These are phyloP conservation scores for Cladorrhinum samala DNA, from an alignment of 495 filamentous ascomycete species.

Conservation along the genomic window DNA sequence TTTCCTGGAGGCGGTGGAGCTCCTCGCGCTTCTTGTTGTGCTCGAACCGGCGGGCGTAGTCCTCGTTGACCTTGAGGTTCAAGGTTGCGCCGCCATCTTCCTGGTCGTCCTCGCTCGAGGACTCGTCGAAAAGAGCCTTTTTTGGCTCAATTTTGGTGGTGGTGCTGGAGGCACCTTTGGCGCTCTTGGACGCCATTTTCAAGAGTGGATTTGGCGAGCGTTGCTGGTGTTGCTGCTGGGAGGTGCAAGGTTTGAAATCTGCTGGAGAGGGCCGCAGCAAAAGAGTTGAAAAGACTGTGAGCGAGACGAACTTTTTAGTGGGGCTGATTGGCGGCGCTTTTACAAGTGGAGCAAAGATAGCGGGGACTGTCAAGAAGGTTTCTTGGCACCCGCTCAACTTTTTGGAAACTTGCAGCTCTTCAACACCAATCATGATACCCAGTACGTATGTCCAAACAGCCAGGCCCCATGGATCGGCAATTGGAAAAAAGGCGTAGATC, in stretches of 20 bases:
- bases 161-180: conserved; percentile 9
- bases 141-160: conserved; percentile 10
- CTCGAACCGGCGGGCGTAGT: conserved; percentile 85
- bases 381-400: background rate
- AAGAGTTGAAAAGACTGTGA: background rate
- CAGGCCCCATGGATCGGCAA: too few species aligned
- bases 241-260: background rate
- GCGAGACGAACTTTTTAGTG: conserved; percentile 24
- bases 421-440: too few species aligned
- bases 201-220: background rate
- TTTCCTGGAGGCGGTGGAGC: conserved; percentile 78
- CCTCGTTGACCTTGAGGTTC: conserved; percentile 78
- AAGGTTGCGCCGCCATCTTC: conserved; percentile 53
- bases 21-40: conserved; percentile 96
- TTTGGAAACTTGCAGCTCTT: background rate
- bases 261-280: background rate
- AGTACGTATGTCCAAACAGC: too few species aligned
- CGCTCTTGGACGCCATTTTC: conserved; percentile 14
- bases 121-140: conserved; percentile 30
- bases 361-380: background rate
- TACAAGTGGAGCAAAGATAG: background rate
- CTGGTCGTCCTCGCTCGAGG: conserved; percentile 43
- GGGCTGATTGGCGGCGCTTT: conserved; percentile 5
- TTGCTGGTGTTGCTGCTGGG: background rate
- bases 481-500: too few species aligned